A percentile compares a stretch with the other conserved stretches of the same genome.
Evolutionary conservation across 805 yeast species (phyloP).

Genomic region (Candida bentonensis): DNA sequence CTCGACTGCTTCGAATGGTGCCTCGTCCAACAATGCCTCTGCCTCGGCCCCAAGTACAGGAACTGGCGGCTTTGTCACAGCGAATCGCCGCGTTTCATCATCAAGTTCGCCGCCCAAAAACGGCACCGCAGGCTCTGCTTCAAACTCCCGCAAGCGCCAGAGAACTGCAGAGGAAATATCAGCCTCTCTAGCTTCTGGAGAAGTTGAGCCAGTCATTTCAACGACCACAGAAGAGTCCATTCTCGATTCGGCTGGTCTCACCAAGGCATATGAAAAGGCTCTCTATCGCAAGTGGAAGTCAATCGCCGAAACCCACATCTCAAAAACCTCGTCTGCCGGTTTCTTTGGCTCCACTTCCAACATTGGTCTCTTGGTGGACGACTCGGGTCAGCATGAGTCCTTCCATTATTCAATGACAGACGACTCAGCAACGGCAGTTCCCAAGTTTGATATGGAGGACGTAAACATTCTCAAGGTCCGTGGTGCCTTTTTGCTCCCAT

Average conservation of each 20-base stretch:
- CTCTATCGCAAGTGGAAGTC: conserved; percentile 3
- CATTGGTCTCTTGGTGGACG: conserved; percentile 31
- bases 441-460: conserved; percentile 40
- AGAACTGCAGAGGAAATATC: conserved; percentile 2
- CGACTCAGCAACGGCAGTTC: conserved; percentile 4
- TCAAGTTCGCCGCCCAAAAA: background rate
- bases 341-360: conserved; percentile 35
- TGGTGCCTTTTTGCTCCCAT: conserved; percentile 63
- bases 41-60: background rate
- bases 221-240: conserved; percentile 1
- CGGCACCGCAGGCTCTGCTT: background rate
- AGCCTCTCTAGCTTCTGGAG: background rate
- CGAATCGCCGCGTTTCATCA: background rate
- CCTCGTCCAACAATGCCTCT: background rate
- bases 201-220: background rate
- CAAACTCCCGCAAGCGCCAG: background rate
- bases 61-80: background rate
- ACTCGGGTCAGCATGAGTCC: conserved; percentile 30
- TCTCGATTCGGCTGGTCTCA: conserved; percentile 10
- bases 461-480: conserved; percentile 46
- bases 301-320: background rate
- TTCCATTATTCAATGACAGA: conserved; percentile 22
- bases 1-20: no score
- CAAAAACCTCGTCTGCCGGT: conserved; percentile 3
- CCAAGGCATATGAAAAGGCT: conserved; percentile 20